Base-by-base conservation (phyloP, 1,284 basidiomycete genomes). In the Sanguinoderma infundibulare region DNA sequence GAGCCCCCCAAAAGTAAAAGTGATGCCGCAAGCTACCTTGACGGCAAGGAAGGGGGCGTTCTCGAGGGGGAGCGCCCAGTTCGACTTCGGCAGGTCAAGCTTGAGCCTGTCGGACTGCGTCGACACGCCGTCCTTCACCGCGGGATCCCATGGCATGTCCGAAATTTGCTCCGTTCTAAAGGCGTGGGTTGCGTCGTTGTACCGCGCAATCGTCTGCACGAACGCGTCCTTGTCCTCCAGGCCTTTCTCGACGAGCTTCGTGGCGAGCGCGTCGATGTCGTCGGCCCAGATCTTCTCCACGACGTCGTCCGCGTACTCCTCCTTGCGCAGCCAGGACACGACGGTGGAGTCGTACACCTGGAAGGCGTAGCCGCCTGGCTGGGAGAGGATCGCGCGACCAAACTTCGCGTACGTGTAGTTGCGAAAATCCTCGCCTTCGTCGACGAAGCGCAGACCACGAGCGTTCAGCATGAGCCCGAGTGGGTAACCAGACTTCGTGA, bases 321-420 rank as follows among this genome's bases (percentile, higher is more conserved):
- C 88, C 63, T 77, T 76, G 51, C 87, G 75, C 64, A 90, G 73
- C 67, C 74, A 77, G 22, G 65, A 62, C 12, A 75, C 71, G 20
- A 77, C 77, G 62, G 81, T 77, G 22, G 76, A 73, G 67, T 88
- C 87, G 80, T 80, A 90, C 8, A 90, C 72, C 68, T 90, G 89
- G 69, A 88, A 90, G 7, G 82, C 87, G 63, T 75, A 79, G 5
- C 84, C 82, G 17, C 78, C 81, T 0, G 84, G 85, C 69, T 90
- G 86, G 20, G 72, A 63, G 52, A 89, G 75, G 55, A 89, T 86
- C 50, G 81, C 82, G 40, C 77, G 78, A 4, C 87, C 87, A 64
- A 86, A 89, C 71, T 83, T 85, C 17, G 87, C 87, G 65, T 90
- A 90, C 2, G 87, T 90, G 67, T 86, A 89, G 70, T 87, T 90